phyloP scores from a whole-genome alignment of 2,329 filamentous ascomycete species.

The Aspergillus fumigatiaffinis region DNA sequence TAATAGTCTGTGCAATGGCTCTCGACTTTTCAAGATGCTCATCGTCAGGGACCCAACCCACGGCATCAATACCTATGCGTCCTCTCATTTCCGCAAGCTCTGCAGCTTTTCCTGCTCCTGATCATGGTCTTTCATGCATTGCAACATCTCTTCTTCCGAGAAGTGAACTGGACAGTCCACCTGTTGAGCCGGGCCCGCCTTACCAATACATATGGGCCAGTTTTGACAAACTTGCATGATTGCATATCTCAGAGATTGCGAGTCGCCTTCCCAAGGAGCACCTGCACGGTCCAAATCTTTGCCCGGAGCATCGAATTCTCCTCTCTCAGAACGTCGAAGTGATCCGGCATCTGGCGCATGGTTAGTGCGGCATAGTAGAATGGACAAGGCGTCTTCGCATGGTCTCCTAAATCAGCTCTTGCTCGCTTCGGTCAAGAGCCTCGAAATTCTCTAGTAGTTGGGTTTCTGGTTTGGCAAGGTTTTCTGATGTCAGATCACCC shows the following conservation, averaged over 20 bases:
- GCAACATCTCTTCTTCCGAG: constrained; percentile 15
- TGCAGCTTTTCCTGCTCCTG: background rate
- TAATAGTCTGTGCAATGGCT: too few species aligned
- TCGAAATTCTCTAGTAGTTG: constrained; percentile 22
- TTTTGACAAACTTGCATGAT: too few species aligned
- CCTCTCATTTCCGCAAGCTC: background rate
- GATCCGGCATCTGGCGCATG: constrained; percentile 17
- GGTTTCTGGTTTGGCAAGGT: too few species aligned
- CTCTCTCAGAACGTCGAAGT: constrained; percentile 19
- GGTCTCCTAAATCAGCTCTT: constrained; percentile 17
- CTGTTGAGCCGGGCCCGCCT: constrained; percentile 4
- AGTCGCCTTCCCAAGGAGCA: too few species aligned
- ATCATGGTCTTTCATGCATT: constrained; percentile 1
- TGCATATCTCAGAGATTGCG: too few species aligned
- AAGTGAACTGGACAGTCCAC: constrained; percentile 19
- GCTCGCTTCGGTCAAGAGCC: constrained; percentile 16
- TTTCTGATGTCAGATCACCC: too few species aligned
- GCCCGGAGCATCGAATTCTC: constrained; percentile 17
- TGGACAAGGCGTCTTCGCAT: constrained; percentile 20
- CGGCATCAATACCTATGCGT: too few species aligned
- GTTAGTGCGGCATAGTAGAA: constrained; percentile 24
- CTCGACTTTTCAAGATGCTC: too few species aligned
- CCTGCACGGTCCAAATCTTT: too few species aligned
- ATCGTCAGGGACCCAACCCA: too few species aligned
- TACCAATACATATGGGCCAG: too few species aligned